phyloP scores from a whole-genome alignment of 345 rosid genomes.

The Lepidium didymum region DNA sequence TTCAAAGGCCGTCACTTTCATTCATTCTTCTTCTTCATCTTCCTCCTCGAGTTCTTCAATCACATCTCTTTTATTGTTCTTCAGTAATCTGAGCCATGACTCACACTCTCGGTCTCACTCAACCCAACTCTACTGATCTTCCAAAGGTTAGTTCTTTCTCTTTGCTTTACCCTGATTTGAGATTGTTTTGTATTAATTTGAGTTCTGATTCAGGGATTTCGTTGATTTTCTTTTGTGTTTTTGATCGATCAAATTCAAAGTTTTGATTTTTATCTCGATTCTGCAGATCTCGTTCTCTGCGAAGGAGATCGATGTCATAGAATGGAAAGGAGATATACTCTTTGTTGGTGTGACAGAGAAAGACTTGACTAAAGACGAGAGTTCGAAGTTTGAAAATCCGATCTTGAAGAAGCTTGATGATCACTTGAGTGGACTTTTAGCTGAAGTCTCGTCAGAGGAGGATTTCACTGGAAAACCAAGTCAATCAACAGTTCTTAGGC shows the following conservation, averaged over 20 bases:
- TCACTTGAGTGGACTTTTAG: slow-evolving; percentile 58
- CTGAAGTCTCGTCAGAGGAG: slow-evolving; percentile 74
- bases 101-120: slow-evolving; percentile 76
- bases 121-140: slow-evolving; percentile 39
- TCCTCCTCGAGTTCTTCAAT: slow-evolving; percentile 3
- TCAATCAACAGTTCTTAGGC: slow-evolving; percentile 70
- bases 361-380: slow-evolving; percentile 54
- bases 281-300: slow-evolving; percentile 66
- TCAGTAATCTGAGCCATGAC: slow-evolving; percentile 36
- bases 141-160: slow-evolving; percentile 52
- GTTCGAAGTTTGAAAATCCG: slow-evolving; percentile 61
- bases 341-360: slow-evolving; percentile 85
- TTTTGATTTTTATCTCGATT: neutral
- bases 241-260: neutral
- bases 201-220: neutral
- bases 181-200: neutral
- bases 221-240: neutral
- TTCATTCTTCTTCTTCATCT: neutral
- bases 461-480: slow-evolving; percentile 83
- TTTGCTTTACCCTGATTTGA: neutral
- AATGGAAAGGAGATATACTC: slow-evolving; percentile 91
- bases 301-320: slow-evolving; percentile 59
- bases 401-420: slow-evolving; percentile 65
- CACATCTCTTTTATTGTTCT: slow-evolving; percentile 11
- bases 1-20: neutral